A percentile compares a stretch with the other conserved stretches of the same genome.
These are phyloP conservation scores for Hibiscus trionum DNA, from an alignment of 345 rosid genomes.

Conservation along the genomic window DNA sequence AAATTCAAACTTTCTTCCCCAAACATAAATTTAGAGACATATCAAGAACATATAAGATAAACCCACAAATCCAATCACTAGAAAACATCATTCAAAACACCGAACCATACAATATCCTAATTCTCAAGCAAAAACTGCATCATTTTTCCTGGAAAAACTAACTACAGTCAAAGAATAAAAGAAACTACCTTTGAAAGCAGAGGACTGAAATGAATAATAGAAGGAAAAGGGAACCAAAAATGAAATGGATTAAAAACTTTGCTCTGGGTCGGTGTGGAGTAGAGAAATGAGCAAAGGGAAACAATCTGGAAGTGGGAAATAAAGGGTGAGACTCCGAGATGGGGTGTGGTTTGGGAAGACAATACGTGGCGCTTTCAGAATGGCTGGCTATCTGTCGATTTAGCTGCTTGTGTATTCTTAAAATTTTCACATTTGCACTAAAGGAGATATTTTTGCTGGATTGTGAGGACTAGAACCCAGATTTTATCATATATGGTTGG, in stretches of 20 bases:
- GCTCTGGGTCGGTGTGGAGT: background rate
- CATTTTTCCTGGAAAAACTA: background rate
- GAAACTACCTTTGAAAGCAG: background rate
- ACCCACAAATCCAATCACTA: background rate
- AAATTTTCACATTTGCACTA: background rate
- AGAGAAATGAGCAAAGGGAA: background rate
- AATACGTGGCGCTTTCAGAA: conserved; percentile 1
- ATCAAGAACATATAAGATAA: background rate
- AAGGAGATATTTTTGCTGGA: background rate
- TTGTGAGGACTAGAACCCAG: background rate
- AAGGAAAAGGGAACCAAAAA: background rate
- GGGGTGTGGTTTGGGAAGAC: background rate
- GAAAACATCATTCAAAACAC: background rate
- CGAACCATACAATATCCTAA: background rate
- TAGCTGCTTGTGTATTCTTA: background rate
- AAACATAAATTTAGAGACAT: background rate
- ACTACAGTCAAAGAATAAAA: background rate
- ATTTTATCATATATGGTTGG: background rate
- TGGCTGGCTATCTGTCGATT: background rate
- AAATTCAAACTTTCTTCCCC: background rate
- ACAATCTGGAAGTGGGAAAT: background rate
- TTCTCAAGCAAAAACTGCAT: background rate
- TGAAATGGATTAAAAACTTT: background rate
- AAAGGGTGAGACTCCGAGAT: background rate
- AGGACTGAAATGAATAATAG: background rate